Base-by-base conservation (phyloP, 2,329 filamentous ascomycete genomes). In the Elsinoe necatrix region DNA sequence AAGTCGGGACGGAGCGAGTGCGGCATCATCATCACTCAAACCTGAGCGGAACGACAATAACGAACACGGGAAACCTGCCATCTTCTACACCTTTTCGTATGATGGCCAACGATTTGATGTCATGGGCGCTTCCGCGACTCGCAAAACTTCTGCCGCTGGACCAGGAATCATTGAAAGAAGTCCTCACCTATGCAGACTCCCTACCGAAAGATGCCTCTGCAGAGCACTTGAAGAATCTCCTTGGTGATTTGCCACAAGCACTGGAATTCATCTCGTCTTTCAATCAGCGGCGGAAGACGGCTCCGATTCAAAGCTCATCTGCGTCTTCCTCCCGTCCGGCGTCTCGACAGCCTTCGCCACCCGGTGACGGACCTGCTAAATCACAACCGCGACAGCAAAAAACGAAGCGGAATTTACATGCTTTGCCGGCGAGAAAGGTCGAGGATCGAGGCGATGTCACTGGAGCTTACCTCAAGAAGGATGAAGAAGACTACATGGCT, bases 191-290 rank as follows among this genome's bases (percentile, higher is more conserved):
- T 69, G 84, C 88, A 1, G 76, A 82, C 34, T 86, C 84, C 0
- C 78, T 97, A 7, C 83, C 89, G 18, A 90, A 86, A 66, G 73
- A 83, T 54, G 87, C 86, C 61, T 87, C 89, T 12, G 89, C 83
- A 52, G 84, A 90, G 41, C 89, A 97, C 70, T 85, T 98, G 60
- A 86, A 84, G 69, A 89, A 93, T 66, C 76, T 98, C 55, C 80
- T 98, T 0, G 93, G 92, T 51, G 89, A 95, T 69, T 90, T 87
- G 5, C 82, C 90, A 1, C 83, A 86, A 63, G 80, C 82, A 1
- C 70, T 87, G 54, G 84, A 87, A 63, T 88, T 88, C 66, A 87
- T 88, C 59, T 77, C 83, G 20, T 80, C 80, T 9, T 88, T 87
- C 72, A 97, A 95, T 68, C 80, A 84, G 2, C 81, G 80, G 56